phyloP scores from a whole-genome alignment of 805 yeast genomes.

The Kluyveromyces siamensis region DNA sequence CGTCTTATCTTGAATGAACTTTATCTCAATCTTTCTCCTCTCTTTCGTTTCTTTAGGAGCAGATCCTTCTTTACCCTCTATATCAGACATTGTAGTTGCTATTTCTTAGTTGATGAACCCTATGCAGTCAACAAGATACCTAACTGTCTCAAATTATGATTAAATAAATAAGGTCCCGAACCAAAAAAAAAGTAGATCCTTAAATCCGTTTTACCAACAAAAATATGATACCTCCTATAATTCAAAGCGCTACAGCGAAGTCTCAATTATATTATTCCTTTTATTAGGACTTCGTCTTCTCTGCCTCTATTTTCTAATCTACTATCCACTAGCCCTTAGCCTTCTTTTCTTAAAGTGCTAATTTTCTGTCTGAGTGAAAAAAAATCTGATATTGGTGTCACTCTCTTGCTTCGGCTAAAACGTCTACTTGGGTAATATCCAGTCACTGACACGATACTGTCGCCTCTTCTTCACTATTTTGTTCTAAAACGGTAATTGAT shows the following conservation, averaged over 20 bases:
- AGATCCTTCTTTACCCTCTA: not conserved
- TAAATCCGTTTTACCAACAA: too few species aligned
- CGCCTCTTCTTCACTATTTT: too few species aligned
- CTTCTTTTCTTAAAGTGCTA: not conserved
- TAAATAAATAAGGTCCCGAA: too few species aligned
- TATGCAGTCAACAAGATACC: too few species aligned
- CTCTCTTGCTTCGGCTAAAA: not conserved
- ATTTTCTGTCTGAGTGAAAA: not conserved
- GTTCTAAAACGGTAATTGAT: not conserved
- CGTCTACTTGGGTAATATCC: not conserved
- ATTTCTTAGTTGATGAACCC: not conserved
- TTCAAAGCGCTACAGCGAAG: too few species aligned
- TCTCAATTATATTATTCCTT: too few species aligned
- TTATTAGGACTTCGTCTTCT: too few species aligned
- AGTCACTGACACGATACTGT: too few species aligned
- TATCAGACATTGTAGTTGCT: not conserved
- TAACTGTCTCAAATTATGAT: too few species aligned
- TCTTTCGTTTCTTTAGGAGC: constrained; percentile 33
- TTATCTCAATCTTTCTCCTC: constrained; percentile 89
- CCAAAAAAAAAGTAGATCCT: too few species aligned
- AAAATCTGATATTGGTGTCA: not conserved
- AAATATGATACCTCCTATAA: too few species aligned
- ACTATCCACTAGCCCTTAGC: not conserved
- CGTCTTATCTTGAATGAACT: constrained; percentile 94
- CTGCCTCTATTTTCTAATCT: too few species aligned